These are phyloP conservation scores for Mortierella sp. DNA, from an alignment of 371 early-diverging fungal species.

Conservation along the genomic window DNA sequence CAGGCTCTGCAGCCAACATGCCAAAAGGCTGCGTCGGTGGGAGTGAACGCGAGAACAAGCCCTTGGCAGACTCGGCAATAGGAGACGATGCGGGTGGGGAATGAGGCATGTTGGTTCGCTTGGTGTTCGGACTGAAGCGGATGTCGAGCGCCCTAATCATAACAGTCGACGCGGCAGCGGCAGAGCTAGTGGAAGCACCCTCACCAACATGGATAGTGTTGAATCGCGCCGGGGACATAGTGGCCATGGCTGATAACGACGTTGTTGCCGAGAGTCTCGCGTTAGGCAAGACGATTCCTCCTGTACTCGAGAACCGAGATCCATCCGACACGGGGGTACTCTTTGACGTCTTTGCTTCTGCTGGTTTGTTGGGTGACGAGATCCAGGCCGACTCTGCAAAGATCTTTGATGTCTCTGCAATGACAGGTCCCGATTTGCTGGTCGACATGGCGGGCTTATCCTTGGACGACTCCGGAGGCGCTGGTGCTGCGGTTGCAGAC, in stretches of 20 bases:
- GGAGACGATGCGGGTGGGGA: conserved; percentile 19
- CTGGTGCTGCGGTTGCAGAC: neutral
- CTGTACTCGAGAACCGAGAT: conserved; percentile 16
- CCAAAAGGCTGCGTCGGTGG: conserved; percentile 19
- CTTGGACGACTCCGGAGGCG: neutral
- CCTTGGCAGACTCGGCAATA: conserved; percentile 13
- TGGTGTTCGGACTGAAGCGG: conserved; percentile 19
- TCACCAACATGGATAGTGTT: conserved; percentile 29
- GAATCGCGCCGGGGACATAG: conserved; percentile 41
- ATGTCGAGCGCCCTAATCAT: conserved; percentile 32
- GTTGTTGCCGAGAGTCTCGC: conserved; percentile 38
- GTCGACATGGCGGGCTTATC: conserved; percentile 30
- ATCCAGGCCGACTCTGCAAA: conserved; percentile 50
- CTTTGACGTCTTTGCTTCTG: conserved; percentile 10
- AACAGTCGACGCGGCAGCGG: neutral
- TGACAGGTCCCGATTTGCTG: conserved; percentile 35
- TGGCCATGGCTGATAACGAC: conserved; percentile 40
- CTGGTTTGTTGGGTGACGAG: conserved; percentile 22
- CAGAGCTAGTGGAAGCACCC: neutral
- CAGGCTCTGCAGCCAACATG: neutral
- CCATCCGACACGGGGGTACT: conserved; percentile 5
- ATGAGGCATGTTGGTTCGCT: neutral
- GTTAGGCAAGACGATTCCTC: conserved; percentile 16
- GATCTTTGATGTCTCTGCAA: conserved; percentile 43
- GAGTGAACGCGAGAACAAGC: conserved; percentile 26